phyloP scores from a whole-genome alignment of 768 basidiomycete genomes.

The Calocybe gangraenosa region DNA sequence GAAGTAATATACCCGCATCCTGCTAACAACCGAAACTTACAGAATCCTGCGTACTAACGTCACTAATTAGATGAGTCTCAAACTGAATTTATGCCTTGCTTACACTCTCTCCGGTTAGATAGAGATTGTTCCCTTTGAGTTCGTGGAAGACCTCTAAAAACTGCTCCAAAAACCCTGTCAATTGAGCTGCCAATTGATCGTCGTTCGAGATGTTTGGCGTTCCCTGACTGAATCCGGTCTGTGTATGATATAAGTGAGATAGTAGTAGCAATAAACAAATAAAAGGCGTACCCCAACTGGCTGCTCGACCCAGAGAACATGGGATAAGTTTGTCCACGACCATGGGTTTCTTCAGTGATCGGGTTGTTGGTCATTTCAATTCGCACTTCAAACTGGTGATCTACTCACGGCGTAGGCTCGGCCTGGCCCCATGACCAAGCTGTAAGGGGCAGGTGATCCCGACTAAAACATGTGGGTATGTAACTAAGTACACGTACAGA shows the following conservation, averaged over 20 bases:
- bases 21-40: constrained; percentile 30
- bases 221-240: constrained; percentile 71
- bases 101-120: constrained; percentile 65
- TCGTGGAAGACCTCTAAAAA: constrained; percentile 64
- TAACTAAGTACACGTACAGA: constrained; percentile 31
- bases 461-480: constrained; percentile 3
- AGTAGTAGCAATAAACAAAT: not conserved
- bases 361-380: not conserved
- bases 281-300: constrained; percentile 50
- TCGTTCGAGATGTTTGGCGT: constrained; percentile 56
- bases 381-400: not conserved
- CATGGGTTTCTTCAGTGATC: constrained; percentile 43
- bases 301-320: constrained; percentile 67
- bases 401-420: constrained; percentile 23
- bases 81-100: constrained; percentile 18
- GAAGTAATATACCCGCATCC: not conserved
- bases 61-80: not conserved
- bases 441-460: constrained; percentile 10
- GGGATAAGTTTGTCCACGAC: constrained; percentile 70
- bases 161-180: constrained; percentile 55
- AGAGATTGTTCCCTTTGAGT: constrained; percentile 64
- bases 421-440: constrained; percentile 51
- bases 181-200: constrained; percentile 49
- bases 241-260: not conserved
- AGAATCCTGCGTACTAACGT: constrained; percentile 63